Evolutionary conservation across 108 stramenopile species (phyloP).

Genomic region (Skeletonema tropicum): DNA sequence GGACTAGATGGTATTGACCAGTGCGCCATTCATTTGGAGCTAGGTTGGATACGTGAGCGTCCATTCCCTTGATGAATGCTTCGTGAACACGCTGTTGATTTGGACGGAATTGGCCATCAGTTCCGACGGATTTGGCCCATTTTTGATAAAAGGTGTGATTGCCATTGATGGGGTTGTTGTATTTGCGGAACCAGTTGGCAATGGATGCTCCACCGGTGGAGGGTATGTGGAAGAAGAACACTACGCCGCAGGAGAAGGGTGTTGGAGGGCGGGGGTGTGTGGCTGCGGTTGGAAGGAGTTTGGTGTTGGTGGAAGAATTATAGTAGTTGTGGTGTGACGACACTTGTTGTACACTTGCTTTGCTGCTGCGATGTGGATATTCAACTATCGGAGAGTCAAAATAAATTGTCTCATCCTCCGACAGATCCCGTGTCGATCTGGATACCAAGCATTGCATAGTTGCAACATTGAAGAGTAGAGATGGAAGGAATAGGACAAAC

Average conservation of each 20-base stretch:
- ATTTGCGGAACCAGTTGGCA: constrained; percentile 14
- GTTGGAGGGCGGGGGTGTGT: background rate
- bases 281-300: background rate
- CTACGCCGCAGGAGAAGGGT: constrained; percentile 11
- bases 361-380: background rate
- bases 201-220: constrained; percentile 29
- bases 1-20: too few relatives aligned
- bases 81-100: too few relatives aligned
- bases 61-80: too few relatives aligned
- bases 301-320: background rate
- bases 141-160: too few relatives aligned
- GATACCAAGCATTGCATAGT: background rate
- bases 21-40: too few relatives aligned
- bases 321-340: background rate
- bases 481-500: background rate
- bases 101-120: too few relatives aligned
- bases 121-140: too few relatives aligned
- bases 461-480: background rate
- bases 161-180: background rate
- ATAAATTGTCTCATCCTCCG: background rate
- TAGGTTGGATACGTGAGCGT: too few relatives aligned
- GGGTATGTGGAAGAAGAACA: constrained; percentile 33
- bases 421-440: background rate
- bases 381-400: background rate
- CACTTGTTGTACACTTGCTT: background rate